Percentiles rank a stretch among this genome's conserved stretches.
These are phyloP conservation scores for Globisporangium solare DNA, from an alignment of 352 stramenopile genomes.

Conservation along the genomic window DNA sequence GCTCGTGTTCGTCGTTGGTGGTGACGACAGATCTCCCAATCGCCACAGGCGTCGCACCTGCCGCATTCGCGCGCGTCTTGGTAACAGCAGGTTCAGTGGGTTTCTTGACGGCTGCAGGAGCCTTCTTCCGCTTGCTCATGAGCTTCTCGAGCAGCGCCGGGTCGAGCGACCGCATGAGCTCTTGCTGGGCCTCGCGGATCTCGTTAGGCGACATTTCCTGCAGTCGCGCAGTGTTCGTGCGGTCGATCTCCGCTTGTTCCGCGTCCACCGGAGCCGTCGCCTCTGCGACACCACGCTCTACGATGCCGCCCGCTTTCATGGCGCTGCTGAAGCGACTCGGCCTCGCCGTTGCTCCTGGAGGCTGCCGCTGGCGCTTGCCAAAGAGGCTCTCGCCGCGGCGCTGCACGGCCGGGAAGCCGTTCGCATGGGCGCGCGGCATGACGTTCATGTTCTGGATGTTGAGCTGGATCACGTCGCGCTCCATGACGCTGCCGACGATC, in stretches of 20 bases:
- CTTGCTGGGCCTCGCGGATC: slow-evolving; percentile 66
- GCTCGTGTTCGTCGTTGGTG: background rate
- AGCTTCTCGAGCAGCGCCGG: slow-evolving; percentile 64
- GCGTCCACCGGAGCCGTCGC: slow-evolving; percentile 18
- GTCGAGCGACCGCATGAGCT: slow-evolving; percentile 56
- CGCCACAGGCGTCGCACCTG: background rate
- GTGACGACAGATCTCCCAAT: slow-evolving; percentile 11
- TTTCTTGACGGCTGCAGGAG: background rate
- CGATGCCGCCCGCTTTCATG: slow-evolving; percentile 8
- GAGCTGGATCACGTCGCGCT: slow-evolving; percentile 47
- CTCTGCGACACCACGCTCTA: background rate
- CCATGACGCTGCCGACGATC: slow-evolving; percentile 54
- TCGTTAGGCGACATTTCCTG: slow-evolving; percentile 61
- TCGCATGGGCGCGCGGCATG: slow-evolving; percentile 20
- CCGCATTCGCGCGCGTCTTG: background rate
- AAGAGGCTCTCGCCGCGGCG: slow-evolving; percentile 68
- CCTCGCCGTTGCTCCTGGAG: slow-evolving; percentile 2
- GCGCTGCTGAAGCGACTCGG: slow-evolving; percentile 23
- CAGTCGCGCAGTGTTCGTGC: slow-evolving; percentile 46
- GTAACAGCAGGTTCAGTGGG: background rate
- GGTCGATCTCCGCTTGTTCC: slow-evolving; percentile 53
- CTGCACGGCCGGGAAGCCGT: slow-evolving; percentile 58
- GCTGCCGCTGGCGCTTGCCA: slow-evolving; percentile 35
- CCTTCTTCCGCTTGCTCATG: slow-evolving; percentile 25
- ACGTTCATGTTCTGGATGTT: slow-evolving; percentile 32